Conservation (phyloP, 345 rosid genomes). For the Acer saccharum region DNA sequence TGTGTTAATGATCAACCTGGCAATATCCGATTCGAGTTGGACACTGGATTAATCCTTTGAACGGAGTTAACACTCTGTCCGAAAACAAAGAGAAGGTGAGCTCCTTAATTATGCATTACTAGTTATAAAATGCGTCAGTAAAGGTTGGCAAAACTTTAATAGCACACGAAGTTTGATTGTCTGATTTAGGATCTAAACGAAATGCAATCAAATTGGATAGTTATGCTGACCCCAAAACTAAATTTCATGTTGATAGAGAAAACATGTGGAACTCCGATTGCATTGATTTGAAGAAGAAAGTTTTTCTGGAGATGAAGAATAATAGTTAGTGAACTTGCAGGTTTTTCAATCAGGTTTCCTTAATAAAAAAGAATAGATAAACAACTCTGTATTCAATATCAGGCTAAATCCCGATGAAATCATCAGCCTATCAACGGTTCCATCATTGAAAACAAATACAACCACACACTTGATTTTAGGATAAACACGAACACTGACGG, state of each 20-base stretch:
- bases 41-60: not conserved
- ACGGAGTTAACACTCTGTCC: not conserved
- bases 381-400: not conserved
- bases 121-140: no score
- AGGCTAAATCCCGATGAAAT: not conserved
- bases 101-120: no score
- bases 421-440: not conserved
- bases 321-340: not conserved
- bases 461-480: not conserved
- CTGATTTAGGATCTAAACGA: no score
- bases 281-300: not conserved
- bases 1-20: not conserved
- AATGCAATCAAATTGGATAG: not conserved
- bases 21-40: not conserved
- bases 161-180: not conserved
- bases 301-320: not conserved
- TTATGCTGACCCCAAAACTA: not conserved
- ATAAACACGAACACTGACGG: not conserved
- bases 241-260: not conserved
- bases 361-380: not conserved
- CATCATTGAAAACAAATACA: not conserved
- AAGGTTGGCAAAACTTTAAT: no score
- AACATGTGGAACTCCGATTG: not conserved
- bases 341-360: not conserved
- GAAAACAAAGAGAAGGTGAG: no score